Base-by-base conservation (phyloP, 2,329 filamentous ascomycete species). In the Trichoderma hamatum region DNA sequence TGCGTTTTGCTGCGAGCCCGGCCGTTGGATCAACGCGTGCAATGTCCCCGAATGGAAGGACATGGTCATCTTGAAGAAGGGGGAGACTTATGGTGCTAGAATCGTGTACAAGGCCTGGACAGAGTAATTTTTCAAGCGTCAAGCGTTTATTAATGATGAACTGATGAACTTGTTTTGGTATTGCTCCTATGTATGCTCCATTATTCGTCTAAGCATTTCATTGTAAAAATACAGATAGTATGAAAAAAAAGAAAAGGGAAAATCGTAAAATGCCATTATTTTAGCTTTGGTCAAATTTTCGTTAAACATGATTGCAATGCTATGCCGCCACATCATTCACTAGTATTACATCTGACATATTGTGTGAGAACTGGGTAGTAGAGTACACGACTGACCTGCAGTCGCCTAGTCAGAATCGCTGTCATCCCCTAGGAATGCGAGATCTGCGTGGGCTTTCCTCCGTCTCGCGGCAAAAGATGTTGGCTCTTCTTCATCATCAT, bases 1-100 rank as follows among this genome's bases (percentile, higher is more conserved):
- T 55, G 95, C 92, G 0, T 96, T 98, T 82, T 97, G 94, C 79
- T 90, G 97, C 54, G 96, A 99, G 84, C 94, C 95, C 0, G 92
- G 92, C 75, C 88, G 96, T 26, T 98, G 92, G 78, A 92, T 97
- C 68, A 96, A 98, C 79, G 94, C 94, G 0, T 84, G 89, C 76
- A 97, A 97, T 75, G 88, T 91, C 60, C 88, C 90, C 0, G 89
- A 90, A 75, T 97, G 94, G 92, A 91, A 86, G 81, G 82, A 82
- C 64, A 92, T 93, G 89, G 89, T 92, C 71, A 72, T 96, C 32
- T 82, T 98, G 72, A 95, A 92, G 85, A 94, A 91, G 83, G 95
- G 95, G 0, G 85, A 95, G 78, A 89, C 88, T 71, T 98, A 93
- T 79, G 95, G 95, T 1, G 88, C 89, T 71, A 88, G 89, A 72